Evolutionary conservation across 441 rosid species (phyloP).

Genomic region (Pelargonium cotyledonis): DNA sequence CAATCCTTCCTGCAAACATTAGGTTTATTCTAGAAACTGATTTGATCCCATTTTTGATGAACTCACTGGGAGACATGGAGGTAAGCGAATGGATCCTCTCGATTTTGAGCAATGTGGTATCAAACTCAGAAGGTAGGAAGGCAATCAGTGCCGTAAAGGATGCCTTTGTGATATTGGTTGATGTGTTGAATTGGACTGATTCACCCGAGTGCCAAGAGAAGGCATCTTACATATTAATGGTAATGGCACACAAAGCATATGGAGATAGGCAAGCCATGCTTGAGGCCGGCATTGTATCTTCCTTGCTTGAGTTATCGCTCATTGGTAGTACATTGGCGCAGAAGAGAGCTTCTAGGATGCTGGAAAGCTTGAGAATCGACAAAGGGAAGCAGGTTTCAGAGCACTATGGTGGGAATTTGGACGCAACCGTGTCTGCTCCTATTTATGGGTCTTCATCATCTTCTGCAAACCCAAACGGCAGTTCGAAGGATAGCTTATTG

Average conservation of each 20-base stretch:
- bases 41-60: conserved; percentile 51
- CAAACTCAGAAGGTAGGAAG: conserved; percentile 79
- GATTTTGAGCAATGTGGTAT: conserved; percentile 64
- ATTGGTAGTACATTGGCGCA: conserved; percentile 87
- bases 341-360: conserved; percentile 89
- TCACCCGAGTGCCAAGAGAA: conserved; percentile 95
- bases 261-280: conserved; percentile 85
- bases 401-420: conserved; percentile 44
- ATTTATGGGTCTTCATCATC: conserved; percentile 64
- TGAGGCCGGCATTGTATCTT: conserved; percentile 75
- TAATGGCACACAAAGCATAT: conserved; percentile 86
- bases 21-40: conserved; percentile 54
- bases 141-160: conserved; percentile 49
- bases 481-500: conserved; percentile 38
- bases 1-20: conserved; percentile 56
- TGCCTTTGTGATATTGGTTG: conserved; percentile 67
- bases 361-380: conserved; percentile 68
- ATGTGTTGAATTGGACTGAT: conserved; percentile 85
- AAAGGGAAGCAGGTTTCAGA: conserved; percentile 86
- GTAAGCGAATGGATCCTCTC: conserved; percentile 78
- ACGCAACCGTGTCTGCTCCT: conserved; percentile 75
- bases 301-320: conserved; percentile 82
- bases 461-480: conserved; percentile 29
- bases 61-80: conserved; percentile 77
- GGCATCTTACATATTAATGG: conserved; percentile 72